phyloP scores from a whole-genome alignment of 768 basidiomycete species.

The Trametes coccinea region DNA sequence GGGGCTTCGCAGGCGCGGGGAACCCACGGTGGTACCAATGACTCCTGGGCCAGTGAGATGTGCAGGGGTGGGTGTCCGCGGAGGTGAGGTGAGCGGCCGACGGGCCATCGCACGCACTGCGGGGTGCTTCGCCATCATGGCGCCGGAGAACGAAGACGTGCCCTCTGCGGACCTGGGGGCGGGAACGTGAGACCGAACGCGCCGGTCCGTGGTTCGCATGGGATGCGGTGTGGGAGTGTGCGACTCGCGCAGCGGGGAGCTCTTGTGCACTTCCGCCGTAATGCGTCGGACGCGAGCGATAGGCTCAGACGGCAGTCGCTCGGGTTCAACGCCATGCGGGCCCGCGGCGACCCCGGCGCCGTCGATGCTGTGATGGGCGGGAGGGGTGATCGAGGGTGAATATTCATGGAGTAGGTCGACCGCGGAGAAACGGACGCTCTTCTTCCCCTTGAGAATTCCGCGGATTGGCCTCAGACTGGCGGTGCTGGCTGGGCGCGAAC shows the following conservation, averaged over 20 bases:
- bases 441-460: constrained; percentile 42
- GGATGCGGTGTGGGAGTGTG: background rate
- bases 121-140: constrained; percentile 29
- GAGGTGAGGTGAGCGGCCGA: background rate
- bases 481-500: constrained; percentile 26
- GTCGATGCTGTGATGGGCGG: background rate
- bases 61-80: constrained; percentile 9
- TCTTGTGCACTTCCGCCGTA: constrained; percentile 5
- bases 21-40: constrained; percentile 9
- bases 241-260: constrained; percentile 16
- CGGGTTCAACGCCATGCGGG: background rate
- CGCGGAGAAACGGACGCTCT: constrained; percentile 40
- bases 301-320: background rate
- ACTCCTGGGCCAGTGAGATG: background rate
- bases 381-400: background rate
- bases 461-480: constrained; percentile 33
- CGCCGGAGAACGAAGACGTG: constrained; percentile 1
- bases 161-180: background rate
- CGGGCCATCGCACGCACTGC: constrained; percentile 25
- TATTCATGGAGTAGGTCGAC: constrained; percentile 26
- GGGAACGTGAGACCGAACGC: background rate
- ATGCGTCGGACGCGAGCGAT: background rate
- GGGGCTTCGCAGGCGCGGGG: constrained; percentile 16
- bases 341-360: background rate
- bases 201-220: background rate